Conservation (phyloP, 176 grass and related monocot species). For the Areca catechu region DNA sequence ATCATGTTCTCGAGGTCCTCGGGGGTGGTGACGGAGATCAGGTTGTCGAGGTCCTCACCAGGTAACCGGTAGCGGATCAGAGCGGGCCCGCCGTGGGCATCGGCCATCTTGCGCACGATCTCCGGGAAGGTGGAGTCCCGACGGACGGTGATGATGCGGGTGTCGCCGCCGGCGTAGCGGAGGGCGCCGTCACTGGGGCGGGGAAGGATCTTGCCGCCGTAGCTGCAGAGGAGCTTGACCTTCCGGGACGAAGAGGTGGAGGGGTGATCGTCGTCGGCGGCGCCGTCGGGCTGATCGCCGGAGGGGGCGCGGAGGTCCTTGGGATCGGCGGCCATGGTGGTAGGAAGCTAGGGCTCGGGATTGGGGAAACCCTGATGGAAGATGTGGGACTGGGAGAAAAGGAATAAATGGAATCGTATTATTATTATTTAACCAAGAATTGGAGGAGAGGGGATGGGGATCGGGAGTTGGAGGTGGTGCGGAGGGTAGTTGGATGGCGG, state of each 20-base stretch:
- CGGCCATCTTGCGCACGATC: slow-evolving; percentile 38
- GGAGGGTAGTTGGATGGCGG: no score
- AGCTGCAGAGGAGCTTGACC: slow-evolving; percentile 83
- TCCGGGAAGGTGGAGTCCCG: slow-evolving; percentile 43
- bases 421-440: no score
- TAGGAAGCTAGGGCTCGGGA: no score
- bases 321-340: slow-evolving; percentile 8
- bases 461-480: no score
- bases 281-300: not conserved
- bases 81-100: slow-evolving; percentile 52
- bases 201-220: slow-evolving; percentile 80
- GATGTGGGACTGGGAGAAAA: no score
- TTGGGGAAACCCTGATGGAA: no score
- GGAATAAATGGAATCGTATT: no score
- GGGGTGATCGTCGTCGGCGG: not conserved
- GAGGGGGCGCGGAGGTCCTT: not conserved
- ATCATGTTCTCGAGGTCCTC: slow-evolving; percentile 99
- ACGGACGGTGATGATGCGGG: slow-evolving; percentile 76
- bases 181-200: slow-evolving; percentile 80
- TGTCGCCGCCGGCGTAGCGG: slow-evolving; percentile 89
- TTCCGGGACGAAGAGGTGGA: slow-evolving; percentile 18
- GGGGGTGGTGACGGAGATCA: slow-evolving; percentile 87
- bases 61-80: slow-evolving; percentile 84
- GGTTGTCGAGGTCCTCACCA: slow-evolving; percentile 78
- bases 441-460: no score